Base-by-base conservation (phyloP, 257 asterid species). In the Cynanchum wilfordii region DNA sequence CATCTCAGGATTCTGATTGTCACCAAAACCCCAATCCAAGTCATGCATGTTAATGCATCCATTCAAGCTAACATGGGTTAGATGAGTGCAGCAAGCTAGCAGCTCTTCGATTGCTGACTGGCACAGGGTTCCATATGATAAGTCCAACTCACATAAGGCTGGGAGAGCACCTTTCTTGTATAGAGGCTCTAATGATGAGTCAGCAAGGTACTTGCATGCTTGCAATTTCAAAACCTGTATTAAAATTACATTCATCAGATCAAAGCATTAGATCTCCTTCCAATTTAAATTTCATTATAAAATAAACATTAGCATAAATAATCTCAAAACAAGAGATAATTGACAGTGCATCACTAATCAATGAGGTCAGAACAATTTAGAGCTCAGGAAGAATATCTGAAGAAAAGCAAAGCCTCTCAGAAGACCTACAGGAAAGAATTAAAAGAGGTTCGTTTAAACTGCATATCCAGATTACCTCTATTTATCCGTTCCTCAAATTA, bases 121-220 rank as follows among this genome's bases (percentile, higher is more conserved):
- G 79, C 91, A 89, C 66, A 95, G 95, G 2, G 97, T 86, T 77
- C 97, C 99, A 45, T 95, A 95, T 22, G 99, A 95, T 75, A 95
- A 83, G 84, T 92, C 98, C 85, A 95, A 87, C 80, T 95, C 96
- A 74, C 86, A 73, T 62, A 95, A 90, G 70, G 92, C 85, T 1
- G 97, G 99, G 69, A 95, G 96, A 71, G 97, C 95, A 68, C 90
- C 85, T 70, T 85, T 88, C 79, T 89, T 90, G 84, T 95, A 92
- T 42, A 95, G 90, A 72, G 99, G 96, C 84, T 90, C 97, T 84
- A 95, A 76, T 2, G 99, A 90, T 17, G 90, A 72, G 83, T 89
- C 90, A 44, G 85, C 73, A 8, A 95, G 96, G 81, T 95, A 92
- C 86, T 95, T 95, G 96, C 99, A 95, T n/a, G 99, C 99, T 90